Conservation (phyloP, 2,329 filamentous ascomycete genomes). For the Coleophoma cylindrospora region DNA sequence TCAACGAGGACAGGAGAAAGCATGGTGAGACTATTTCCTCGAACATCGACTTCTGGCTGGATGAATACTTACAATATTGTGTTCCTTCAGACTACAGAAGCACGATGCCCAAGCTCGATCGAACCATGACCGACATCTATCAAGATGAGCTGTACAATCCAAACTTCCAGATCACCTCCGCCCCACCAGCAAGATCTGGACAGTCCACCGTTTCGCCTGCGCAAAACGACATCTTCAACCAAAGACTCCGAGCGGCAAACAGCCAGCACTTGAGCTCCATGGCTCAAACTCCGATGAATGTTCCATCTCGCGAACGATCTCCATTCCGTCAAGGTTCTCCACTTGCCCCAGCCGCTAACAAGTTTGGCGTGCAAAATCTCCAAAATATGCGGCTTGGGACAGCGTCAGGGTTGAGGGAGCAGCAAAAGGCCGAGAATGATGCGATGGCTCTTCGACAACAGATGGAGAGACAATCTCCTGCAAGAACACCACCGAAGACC, state of each 20-base stretch:
- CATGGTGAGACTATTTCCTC: constrained; percentile 44
- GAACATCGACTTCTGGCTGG: constrained; percentile 40
- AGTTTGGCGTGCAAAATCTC: constrained; percentile 25
- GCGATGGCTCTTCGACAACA: constrained; percentile 35
- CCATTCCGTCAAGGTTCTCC: constrained; percentile 74
- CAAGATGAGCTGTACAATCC: constrained; percentile 82
- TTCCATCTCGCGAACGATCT: constrained; percentile 61
- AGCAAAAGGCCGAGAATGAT: constrained; percentile 56
- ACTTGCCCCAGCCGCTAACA: constrained; percentile 39
- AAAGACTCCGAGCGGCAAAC: constrained; percentile 75
- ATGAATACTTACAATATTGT: constrained; percentile 62
- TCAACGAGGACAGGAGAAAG: constrained; percentile 46
- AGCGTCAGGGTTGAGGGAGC: constrained; percentile 55
- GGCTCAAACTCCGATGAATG: constrained; percentile 36
- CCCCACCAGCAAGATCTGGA: constrained; percentile 43
- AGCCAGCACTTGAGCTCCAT: constrained; percentile 56
- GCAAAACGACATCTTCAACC: constrained; percentile 60
- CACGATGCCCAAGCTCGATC: constrained; percentile 69
- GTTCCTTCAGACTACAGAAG: constrained; percentile 43
- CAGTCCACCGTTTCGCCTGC: constrained; percentile 40
- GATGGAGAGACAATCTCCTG: constrained; percentile 30
- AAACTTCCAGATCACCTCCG: constrained; percentile 52
- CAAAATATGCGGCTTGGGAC: constrained; percentile 41
- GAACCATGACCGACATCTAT: constrained; percentile 82
- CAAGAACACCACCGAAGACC: constrained; percentile 63